A percentile compares a stretch with the other conserved stretches of the same genome.
These are phyloP conservation scores for Cucurbita pepo DNA, from an alignment of 306 rosid genomes.

Conservation along the genomic window DNA sequence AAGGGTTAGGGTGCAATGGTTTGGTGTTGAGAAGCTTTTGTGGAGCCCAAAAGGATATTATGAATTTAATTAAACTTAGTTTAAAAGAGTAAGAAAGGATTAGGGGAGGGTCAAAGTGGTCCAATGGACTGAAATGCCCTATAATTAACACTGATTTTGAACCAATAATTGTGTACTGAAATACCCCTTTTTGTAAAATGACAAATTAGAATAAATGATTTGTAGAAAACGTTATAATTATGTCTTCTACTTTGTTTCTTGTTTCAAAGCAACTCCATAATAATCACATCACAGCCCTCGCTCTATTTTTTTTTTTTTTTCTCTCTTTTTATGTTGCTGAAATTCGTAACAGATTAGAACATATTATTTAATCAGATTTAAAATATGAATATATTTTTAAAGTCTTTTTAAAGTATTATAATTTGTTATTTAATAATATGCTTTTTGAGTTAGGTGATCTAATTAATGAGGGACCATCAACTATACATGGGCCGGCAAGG, in stretches of 20 bases:
- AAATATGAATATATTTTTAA: too few relatives aligned
- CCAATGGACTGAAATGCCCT: slow-evolving; percentile 9
- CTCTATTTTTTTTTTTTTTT: not conserved
- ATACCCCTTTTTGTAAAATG: not conserved
- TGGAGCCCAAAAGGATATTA: not conserved
- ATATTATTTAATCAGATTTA: too few relatives aligned
- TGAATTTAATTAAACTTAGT: not conserved
- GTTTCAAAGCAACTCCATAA: slow-evolving; percentile 8
- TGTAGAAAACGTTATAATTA: slow-evolving; percentile 20
- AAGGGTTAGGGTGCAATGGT: not conserved
- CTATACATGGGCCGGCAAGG: not conserved
- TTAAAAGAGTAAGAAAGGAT: not conserved
- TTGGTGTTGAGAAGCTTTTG: not conserved
- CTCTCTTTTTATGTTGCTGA: not conserved
- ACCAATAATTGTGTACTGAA: slow-evolving; percentile 2
- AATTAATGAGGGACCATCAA: not conserved
- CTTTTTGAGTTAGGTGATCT: not conserved
- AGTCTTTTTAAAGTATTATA: too few relatives aligned
- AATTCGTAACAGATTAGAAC: too few relatives aligned
- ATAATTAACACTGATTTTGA: not conserved
- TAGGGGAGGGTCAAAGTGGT: not conserved
- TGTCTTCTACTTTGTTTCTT: slow-evolving; percentile 19
- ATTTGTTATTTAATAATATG: not conserved
- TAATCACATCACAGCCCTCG: slow-evolving; percentile 20
- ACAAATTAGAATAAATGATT: slow-evolving; percentile 11